phyloP scores from a whole-genome alignment of 1,284 basidiomycete genomes.

The Apiotrichum montevideense region DNA sequence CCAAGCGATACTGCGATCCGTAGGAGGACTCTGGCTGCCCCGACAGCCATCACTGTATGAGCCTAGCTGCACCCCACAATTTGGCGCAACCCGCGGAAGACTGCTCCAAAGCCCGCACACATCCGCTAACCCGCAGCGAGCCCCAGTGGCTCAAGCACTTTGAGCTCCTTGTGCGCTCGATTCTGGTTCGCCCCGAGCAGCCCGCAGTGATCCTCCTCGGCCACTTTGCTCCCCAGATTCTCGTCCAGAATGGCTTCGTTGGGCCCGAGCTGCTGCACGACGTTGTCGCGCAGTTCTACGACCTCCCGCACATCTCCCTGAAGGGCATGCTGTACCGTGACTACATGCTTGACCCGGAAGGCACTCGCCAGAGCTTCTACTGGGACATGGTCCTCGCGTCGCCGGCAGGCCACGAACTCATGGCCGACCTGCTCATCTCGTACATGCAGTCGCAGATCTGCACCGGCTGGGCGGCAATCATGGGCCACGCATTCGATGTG shows the following conservation, averaged over 20 bases:
- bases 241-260: conserved; percentile 68
- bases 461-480: conserved; percentile 68
- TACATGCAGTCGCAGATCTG: conserved; percentile 86
- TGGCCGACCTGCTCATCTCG: conserved; percentile 75
- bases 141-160: conserved; percentile 70
- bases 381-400: conserved; percentile 75
- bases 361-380: conserved; percentile 63
- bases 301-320: conserved; percentile 73
- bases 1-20: no score
- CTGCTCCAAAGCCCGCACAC: no score
- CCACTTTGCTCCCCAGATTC: conserved; percentile 80
- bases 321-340: conserved; percentile 74
- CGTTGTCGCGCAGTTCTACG: conserved; percentile 87
- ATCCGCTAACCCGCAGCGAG: conserved; percentile 51
- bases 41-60: no score
- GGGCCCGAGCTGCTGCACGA: conserved; percentile 83
- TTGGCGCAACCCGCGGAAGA: no score
- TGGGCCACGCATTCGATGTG: conserved; percentile 59
- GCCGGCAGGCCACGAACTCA: conserved; percentile 67
- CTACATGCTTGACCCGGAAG: conserved; percentile 67
- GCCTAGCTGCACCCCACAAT: no score
- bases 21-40: no score
- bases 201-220: conserved; percentile 86
- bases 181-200: conserved; percentile 77
- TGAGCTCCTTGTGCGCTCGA: conserved; percentile 54